Evolutionary conservation across 129 eudicot genomes (phyloP), one percentile per base, ranked within the genome.

Genomic region (Centaurea solstitialis): DNA sequence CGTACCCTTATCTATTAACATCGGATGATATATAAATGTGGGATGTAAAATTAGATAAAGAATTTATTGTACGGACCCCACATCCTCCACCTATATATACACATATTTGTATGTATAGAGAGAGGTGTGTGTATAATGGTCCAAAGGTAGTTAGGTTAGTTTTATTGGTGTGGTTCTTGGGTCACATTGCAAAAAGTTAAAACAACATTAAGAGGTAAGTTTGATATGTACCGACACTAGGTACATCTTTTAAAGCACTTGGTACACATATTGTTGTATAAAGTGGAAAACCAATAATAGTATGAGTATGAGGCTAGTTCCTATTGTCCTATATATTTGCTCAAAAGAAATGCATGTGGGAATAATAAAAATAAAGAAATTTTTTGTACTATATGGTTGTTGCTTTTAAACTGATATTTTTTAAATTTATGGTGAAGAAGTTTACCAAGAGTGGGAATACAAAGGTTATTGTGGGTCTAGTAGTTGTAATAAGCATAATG

Each of bases 11-110:
- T 26, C 30, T 26, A 26, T 26, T 26, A 26, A 26, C 45, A 40
- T 40, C 7, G 45, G 30, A 17, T 22, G 8, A 72, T 17, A 0
- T 59, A 53, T 71, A 15, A 80, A 73, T 73, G 74, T 30, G 64
- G 7, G 26, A 80, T 10, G 28, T 61, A 41, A 37, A 40, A 64
- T 72, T 73, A 80, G 79, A 62, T 28, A 62, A 23, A 80, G 23
- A 73, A 73, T 73, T 73, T 26, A 80, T 73, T 72, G 65, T 59
- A 37, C 73, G 74, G 73, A 73, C 61, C 68, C 79, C 62, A 57
- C 20, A 37, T 53, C 10, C 71, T 74, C 26, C 68, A 64, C 68
- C 26, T 64, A 64, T 22, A 64, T 8, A 57, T 57, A 57, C 9
- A 57, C 22, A 57, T 6, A 17, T 57, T 13, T 53, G 18, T 57